Base-by-base conservation (phyloP, 352 stramenopile genomes). In the Globisporangium apiculatum region DNA sequence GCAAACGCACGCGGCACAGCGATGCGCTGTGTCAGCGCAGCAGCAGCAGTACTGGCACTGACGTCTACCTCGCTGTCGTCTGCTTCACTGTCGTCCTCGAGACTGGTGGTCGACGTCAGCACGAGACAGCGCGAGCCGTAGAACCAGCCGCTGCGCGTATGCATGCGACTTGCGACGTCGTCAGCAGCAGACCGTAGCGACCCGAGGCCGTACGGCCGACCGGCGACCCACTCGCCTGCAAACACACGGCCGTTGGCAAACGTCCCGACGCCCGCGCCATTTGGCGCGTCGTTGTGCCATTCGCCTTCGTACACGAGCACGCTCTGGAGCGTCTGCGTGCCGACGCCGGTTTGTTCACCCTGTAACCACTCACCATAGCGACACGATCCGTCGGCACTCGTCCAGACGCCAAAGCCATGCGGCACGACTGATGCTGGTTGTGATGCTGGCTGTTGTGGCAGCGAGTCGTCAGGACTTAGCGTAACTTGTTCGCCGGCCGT, bases 281-380 rank as follows among this genome's bases (percentile, higher is more conserved):
- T 57, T 0, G 69, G 60, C 5, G 10, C 35, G 17, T 48, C 59
- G 7, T 53, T 38, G 2, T 38, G n/a, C 62, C 69, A 81, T 48
- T 80, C 66, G 38, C 76, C 76, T 59, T 83, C 73, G 60, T 81
- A 86, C 5, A 55, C 45, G 31, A 83, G 52, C 11, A 75, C 59
- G 6, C 61, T 66, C 12, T 40, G 48, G 48, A 62, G 69, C 46
- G 74, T 71, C 12, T 76, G 62, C n/a, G 65, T 71, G 18, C 74
- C 77, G 11, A 77, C 46, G 11, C 47, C 50, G 17, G 61, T 54
- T 58, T 80, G 75, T 10, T 56, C 65, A 17, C 77, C 77, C 17
- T 75, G 50, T 3, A 46, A 1, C 75, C 75, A 87, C 63, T 72
- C 53, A 0, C 75, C 77, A 38, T 71, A 68, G 11, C 66, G 62